phyloP scores from a whole-genome alignment of 2,329 filamentous ascomycete genomes.

The Chaetomiaceae sp. region DNA sequence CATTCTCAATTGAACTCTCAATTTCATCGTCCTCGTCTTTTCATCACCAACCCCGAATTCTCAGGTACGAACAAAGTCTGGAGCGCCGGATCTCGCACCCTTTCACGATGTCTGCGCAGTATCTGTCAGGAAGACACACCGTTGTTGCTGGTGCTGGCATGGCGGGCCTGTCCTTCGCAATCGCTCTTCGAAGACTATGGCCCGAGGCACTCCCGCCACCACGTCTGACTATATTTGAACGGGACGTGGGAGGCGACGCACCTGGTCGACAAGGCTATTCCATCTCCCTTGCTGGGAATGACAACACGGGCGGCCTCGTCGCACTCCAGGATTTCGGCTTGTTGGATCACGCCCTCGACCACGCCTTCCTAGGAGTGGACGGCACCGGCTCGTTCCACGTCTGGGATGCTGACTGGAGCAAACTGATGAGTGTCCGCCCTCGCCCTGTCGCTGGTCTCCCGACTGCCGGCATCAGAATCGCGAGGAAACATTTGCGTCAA shows the following conservation, averaged over 20 bases:
- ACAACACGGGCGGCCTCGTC: constrained; percentile 31
- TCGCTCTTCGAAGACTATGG: constrained; percentile 36
- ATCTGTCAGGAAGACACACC: constrained; percentile 36
- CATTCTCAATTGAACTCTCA: too few relatives aligned
- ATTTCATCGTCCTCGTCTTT: too few relatives aligned
- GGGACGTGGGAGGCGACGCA: constrained; percentile 29
- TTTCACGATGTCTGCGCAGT: constrained; percentile 17
- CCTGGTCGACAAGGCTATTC: constrained; percentile 33
- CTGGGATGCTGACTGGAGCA: constrained; percentile 35
- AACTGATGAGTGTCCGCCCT: constrained; percentile 28
- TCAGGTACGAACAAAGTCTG: too few relatives aligned
- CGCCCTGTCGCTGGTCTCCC: constrained; percentile 32
- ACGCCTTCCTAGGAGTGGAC: constrained; percentile 27
- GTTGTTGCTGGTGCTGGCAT: constrained; percentile 40
- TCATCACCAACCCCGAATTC: too few relatives aligned
- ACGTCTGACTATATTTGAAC: constrained; percentile 37
- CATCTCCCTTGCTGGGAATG: constrained; percentile 34
- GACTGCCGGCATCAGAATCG: constrained; percentile 32
- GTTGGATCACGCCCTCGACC: constrained; percentile 29
- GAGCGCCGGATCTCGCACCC: too few relatives aligned
- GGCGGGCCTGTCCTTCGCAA: constrained; percentile 37
- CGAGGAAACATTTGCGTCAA: constrained; percentile 31
- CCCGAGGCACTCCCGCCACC: constrained; percentile 21
- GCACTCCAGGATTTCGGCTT: constrained; percentile 35
- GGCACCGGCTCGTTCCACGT: constrained; percentile 34